Evolutionary conservation across 805 yeast species (phyloP), one percentile per base, ranked within the genome.

Genomic region (Candida loeiensis): DNA sequence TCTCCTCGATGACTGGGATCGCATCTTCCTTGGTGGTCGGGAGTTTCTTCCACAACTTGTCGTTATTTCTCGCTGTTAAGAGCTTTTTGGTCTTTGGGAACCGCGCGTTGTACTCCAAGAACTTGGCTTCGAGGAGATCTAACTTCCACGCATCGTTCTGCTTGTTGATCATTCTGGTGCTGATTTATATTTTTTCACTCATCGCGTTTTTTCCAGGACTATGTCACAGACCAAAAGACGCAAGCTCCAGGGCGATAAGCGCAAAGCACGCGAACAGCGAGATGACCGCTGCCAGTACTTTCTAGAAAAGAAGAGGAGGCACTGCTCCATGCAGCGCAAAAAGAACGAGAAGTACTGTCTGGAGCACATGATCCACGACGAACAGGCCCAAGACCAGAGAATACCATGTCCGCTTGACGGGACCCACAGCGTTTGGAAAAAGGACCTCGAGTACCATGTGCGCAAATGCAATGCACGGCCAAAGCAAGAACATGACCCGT

Each of bases 401-500:
- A 71, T 88, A 0, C 77, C 80, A 5, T 88, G 96, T 61, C 88
- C 96, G 0, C 54, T 82, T 20, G 95, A 87, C 57, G 78, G 82
- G 2, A 71, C 76, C 2, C 96, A 88, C 56, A 74, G 82, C 1
- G 79, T 88, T 0, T 82, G 86, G 87, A 67, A 67, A 35, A 66
- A 69, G 31, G 79, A 75, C 38, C 55, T 86, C 30, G 56, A 64
- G 4, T 58, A 51, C 13, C 96, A 88, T 58, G 37, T 80, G 36
- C 65, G 61, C 41, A 79, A 77, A 53, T 88, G 96, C 56, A 77
- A 74, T 46, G 71, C 75, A 15, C 56, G 61, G 33, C 66, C 51
- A 41, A 65, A 57, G 37, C 62, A 50, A 36, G 52, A 31, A 2
- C 52, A 43, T 50, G 72, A 70, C n/a, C 55, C 65, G 2, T 86